phyloP scores from a whole-genome alignment of 768 basidiomycete genomes.

The Suillus decipiens region DNA sequence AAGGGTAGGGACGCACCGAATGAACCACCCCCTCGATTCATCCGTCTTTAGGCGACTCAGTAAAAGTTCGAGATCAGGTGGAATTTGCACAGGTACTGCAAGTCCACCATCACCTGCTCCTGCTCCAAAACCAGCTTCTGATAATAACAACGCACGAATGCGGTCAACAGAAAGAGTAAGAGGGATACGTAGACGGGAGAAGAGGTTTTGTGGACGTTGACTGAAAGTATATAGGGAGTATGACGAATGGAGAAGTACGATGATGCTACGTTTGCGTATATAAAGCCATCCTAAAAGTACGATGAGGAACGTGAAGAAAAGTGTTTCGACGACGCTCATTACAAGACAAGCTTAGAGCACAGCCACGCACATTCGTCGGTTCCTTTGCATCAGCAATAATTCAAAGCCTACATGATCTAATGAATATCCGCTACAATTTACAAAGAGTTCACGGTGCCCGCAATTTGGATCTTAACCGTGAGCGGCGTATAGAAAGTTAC shows the following conservation, averaged over 20 bases:
- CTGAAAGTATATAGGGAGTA: constrained; percentile 49
- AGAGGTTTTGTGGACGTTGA: constrained; percentile 61
- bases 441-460: too few species aligned
- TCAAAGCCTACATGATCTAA: too few species aligned
- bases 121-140: constrained; percentile 40
- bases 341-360: too few species aligned
- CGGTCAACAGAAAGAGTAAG: constrained; percentile 54
- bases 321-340: too few species aligned
- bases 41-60: constrained; percentile 56
- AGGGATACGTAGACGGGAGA: constrained; percentile 54
- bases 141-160: constrained; percentile 48
- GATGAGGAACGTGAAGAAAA: too few species aligned
- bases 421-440: too few species aligned
- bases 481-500: too few species aligned
- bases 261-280: not conserved
- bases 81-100: constrained; percentile 34
- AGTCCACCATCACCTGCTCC: constrained; percentile 13
- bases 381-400: too few species aligned
- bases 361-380: too few species aligned
- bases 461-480: too few species aligned
- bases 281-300: not conserved
- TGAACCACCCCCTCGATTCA: constrained; percentile 59
- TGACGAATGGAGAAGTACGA: constrained; percentile 53
- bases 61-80: constrained; percentile 50
- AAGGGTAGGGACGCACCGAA: constrained; percentile 46